Percentiles rank a stretch among this genome's conserved stretches.
These are phyloP conservation scores for Nigrospora osmanthi DNA, from an alignment of 2,329 filamentous ascomycete species.

Conservation along the genomic window DNA sequence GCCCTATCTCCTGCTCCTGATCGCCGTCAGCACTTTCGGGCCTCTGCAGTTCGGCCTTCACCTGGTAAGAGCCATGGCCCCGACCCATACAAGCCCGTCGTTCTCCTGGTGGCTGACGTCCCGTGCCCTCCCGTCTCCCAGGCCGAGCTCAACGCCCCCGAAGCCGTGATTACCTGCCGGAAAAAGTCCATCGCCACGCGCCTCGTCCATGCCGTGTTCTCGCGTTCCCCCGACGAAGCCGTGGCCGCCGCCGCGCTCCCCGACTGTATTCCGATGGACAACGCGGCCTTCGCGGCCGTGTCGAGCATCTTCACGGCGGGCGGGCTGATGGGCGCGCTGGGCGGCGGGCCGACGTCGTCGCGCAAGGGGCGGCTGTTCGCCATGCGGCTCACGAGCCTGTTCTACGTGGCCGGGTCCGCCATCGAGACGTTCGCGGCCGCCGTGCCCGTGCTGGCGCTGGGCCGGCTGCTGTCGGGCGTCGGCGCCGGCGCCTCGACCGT, in stretches of 20 bases:
- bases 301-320: slow-evolving; percentile 89
- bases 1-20: slow-evolving; percentile 67
- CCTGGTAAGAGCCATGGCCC: slow-evolving; percentile 50
- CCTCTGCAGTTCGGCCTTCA: slow-evolving; percentile 94
- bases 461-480: slow-evolving; percentile 72
- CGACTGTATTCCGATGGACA: slow-evolving; percentile 83
- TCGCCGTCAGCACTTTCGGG: slow-evolving; percentile 72
- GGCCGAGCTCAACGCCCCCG: slow-evolving; percentile 92
- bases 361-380: slow-evolving; percentile 65
- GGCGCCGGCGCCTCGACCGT: slow-evolving; percentile 87
- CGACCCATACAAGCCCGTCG: not conserved
- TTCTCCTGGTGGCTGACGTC: slow-evolving; percentile 4
- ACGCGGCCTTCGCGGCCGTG: slow-evolving; percentile 74
- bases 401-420: slow-evolving; percentile 69
- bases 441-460: slow-evolving; percentile 61
- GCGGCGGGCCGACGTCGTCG: slow-evolving; percentile 71
- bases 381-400: slow-evolving; percentile 69
- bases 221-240: slow-evolving; percentile 15
- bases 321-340: slow-evolving; percentile 75
- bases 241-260: slow-evolving; percentile 35
- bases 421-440: slow-evolving; percentile 65
- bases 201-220: slow-evolving; percentile 15
- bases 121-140: slow-evolving; percentile 23
- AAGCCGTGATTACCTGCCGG: slow-evolving; percentile 86
- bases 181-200: slow-evolving; percentile 42